These are phyloP conservation scores for Gloeopeniophorella convolvens DNA, from an alignment of 768 basidiomycete species.

Conservation along the genomic window DNA sequence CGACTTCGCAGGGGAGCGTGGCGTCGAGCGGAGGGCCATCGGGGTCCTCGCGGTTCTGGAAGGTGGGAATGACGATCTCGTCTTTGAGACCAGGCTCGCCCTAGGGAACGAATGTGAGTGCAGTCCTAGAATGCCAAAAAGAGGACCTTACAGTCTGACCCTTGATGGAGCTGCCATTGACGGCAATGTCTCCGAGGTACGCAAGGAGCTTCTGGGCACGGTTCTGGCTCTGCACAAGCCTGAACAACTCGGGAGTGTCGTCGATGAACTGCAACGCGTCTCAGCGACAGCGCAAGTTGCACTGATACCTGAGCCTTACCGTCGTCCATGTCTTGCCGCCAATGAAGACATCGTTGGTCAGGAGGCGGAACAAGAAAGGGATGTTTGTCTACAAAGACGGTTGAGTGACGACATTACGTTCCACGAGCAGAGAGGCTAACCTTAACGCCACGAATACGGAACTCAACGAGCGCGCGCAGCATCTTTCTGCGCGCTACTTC, in stretches of 20 bases:
- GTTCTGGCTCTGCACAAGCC: slow-evolving; percentile 95
- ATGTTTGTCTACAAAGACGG: slow-evolving; percentile 78
- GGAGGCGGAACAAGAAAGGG: slow-evolving; percentile 95
- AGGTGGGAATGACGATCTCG: slow-evolving; percentile 76
- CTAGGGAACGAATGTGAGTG: slow-evolving; percentile 24
- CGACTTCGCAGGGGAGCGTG: slow-evolving; percentile 72
- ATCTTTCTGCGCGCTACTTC: slow-evolving; percentile 99
- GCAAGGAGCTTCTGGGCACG: slow-evolving; percentile 96
- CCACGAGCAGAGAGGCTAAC: slow-evolving; percentile 31
- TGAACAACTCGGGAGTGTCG: slow-evolving; percentile 99
- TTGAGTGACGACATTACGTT: background rate
- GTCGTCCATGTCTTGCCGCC: slow-evolving; percentile 99
- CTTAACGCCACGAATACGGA: slow-evolving; percentile 99
- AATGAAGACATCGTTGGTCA: slow-evolving; percentile 95
- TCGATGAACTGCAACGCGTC: slow-evolving; percentile 77
- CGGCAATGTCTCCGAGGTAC: slow-evolving; percentile 95
- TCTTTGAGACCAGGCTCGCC: slow-evolving; percentile 93
- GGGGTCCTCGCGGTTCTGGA: slow-evolving; percentile 74
- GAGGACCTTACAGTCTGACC: slow-evolving; percentile 59
- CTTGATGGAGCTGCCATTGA: slow-evolving; percentile 97
- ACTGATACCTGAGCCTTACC: slow-evolving; percentile 32
- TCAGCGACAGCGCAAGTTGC: background rate
- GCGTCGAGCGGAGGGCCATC: slow-evolving; percentile 71
- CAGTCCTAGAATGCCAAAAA: background rate
- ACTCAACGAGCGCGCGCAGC: slow-evolving; percentile 98